Conservation (phyloP, 2,329 filamentous ascomycete genomes). For the Thelonectria discophora region DNA sequence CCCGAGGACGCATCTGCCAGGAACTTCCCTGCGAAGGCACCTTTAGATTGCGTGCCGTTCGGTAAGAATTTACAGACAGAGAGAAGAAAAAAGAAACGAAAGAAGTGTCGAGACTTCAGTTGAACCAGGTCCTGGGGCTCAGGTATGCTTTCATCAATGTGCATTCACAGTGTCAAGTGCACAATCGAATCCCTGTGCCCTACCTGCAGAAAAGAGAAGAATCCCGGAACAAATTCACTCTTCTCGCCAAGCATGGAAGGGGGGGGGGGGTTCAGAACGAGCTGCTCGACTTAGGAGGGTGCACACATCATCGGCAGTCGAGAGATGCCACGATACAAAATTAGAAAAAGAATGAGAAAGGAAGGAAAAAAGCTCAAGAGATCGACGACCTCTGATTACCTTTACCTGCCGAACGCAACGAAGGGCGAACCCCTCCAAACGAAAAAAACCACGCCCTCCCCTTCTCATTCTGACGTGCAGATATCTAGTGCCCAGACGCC, state of each 20-base stretch:
- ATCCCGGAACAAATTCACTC: too few relatives aligned
- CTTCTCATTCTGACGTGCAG: constrained; percentile 20
- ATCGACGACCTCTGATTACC: too few relatives aligned
- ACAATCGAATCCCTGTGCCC: neutral
- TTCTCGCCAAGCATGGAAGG: too few relatives aligned
- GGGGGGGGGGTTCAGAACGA: too few relatives aligned
- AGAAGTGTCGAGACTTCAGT: neutral
- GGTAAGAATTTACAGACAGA: neutral
- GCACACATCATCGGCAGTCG: too few relatives aligned
- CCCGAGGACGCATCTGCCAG: constrained; percentile 5
- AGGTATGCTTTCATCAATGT: constrained; percentile 2
- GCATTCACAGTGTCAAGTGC: neutral
- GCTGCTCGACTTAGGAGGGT: too few relatives aligned
- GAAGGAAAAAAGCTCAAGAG: neutral
- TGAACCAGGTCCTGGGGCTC: constrained; percentile 23
- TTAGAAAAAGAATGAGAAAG: neutral
- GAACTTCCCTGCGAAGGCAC: constrained; percentile 13
- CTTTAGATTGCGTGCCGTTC: constrained; percentile 19
- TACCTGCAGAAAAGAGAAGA: neutral
- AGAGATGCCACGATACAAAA: too few relatives aligned
- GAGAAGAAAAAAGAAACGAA: neutral
- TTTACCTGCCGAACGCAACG: too few relatives aligned
- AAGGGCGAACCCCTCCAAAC: too few relatives aligned
- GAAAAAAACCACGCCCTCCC: constrained; percentile 4
- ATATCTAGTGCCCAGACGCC: neutral